Conservation (phyloP, 768 basidiomycete genomes). For the Suillus ampliporus region DNA sequence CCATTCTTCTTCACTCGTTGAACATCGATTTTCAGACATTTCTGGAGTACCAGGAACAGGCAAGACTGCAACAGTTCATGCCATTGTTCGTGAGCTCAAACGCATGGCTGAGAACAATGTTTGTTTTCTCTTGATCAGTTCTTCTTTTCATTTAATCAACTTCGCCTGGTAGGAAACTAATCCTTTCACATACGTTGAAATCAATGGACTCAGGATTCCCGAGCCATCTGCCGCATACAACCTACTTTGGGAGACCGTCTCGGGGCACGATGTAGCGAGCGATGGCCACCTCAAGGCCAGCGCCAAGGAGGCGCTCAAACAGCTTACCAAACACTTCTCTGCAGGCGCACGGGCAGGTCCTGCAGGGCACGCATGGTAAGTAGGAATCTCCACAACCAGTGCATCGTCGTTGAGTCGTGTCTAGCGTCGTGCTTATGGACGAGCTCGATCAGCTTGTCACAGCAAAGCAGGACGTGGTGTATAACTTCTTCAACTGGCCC, state of each 20-base stretch:
- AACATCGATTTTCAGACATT: slow-evolving; percentile 64
- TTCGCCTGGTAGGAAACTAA: slow-evolving; percentile 72
- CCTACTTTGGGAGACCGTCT: slow-evolving; percentile 92
- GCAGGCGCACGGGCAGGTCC: slow-evolving; percentile 70
- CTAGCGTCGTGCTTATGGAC: slow-evolving; percentile 95
- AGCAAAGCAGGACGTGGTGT: slow-evolving; percentile 96
- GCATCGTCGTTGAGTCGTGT: slow-evolving; percentile 6
- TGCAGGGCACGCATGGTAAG: slow-evolving; percentile 86
- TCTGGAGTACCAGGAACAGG: slow-evolving; percentile 99
- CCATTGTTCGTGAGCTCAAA: slow-evolving; percentile 87
- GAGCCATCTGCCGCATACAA: slow-evolving; percentile 93
- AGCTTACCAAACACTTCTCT: slow-evolving; percentile 79
- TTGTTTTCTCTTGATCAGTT: slow-evolving; percentile 27
- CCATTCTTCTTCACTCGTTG: slow-evolving; percentile 12
- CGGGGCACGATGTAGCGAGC: slow-evolving; percentile 68
- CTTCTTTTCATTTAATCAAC: not conserved
- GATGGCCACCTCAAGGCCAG: slow-evolving; percentile 71
- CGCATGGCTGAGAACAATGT: slow-evolving; percentile 85
- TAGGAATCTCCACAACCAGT: slow-evolving; percentile 17
- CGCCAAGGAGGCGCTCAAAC: slow-evolving; percentile 82
- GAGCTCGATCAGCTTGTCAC: slow-evolving; percentile 98
- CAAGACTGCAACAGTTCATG: slow-evolving; percentile 97
- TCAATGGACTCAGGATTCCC: slow-evolving; percentile 93
- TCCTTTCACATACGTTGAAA: slow-evolving; percentile 96
- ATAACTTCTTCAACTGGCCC: slow-evolving; percentile 99